phyloP scores from a whole-genome alignment of 23 red algal genomes.

The Gracilaria caudata region DNA sequence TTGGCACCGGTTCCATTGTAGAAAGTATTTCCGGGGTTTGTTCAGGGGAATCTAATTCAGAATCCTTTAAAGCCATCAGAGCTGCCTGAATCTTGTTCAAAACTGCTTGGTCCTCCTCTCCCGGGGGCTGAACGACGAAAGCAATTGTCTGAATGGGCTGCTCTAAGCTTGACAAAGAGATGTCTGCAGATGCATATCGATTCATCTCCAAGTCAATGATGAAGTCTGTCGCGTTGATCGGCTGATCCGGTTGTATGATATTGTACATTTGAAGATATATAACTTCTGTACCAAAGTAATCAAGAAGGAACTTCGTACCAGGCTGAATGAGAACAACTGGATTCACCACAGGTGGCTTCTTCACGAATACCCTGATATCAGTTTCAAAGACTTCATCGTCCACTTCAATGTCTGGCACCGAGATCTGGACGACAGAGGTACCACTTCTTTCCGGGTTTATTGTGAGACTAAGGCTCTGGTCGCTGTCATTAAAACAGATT shows the following conservation, averaged over 20 bases:
- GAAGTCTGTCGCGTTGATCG: constrained; percentile 24
- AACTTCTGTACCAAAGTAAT: constrained; percentile 38
- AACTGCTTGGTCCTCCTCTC: constrained; percentile 1
- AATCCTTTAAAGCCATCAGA: not conserved
- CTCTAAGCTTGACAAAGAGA: constrained; percentile 4
- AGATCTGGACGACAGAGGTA: not conserved
- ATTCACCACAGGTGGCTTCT: not conserved
- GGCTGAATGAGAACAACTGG: constrained; percentile 7
- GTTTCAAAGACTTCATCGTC: constrained; percentile 29
- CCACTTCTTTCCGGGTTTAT: constrained; percentile 16
- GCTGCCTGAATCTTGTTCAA: constrained; percentile 1
- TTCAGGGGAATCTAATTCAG: not conserved
- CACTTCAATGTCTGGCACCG: constrained; percentile 1
- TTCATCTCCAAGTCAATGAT: constrained; percentile 21
- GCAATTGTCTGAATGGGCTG: constrained; percentile 12
- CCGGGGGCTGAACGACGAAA: constrained; percentile 4
- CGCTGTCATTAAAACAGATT: not conserved
- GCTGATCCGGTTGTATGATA: constrained; percentile 23
- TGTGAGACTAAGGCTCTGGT: constrained; percentile 9
- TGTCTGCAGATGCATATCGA: constrained; percentile 19
- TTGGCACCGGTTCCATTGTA: not conserved
- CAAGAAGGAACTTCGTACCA: not conserved
- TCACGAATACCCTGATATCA: constrained; percentile 1
- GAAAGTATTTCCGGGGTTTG: not conserved
- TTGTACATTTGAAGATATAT: constrained; percentile 32